Percentiles rank a stretch among this genome's conserved stretches.
Evolutionary conservation across 2,329 filamentous ascomycete genomes (phyloP).

Genomic region (Pezicula neosporulosa): DNA sequence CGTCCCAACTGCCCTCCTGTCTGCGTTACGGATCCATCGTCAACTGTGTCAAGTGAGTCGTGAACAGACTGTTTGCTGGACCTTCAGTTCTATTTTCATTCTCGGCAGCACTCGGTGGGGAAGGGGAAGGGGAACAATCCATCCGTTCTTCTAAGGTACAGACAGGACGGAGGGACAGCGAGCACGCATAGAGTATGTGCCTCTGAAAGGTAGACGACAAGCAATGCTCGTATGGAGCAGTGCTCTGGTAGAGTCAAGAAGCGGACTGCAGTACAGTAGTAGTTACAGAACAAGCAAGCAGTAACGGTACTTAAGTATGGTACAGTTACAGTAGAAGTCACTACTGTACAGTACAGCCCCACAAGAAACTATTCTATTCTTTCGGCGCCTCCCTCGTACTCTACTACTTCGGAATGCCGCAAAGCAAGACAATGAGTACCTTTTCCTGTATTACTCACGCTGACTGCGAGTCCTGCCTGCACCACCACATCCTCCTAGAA

Average conservation of each 20-base stretch:
- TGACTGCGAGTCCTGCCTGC: no score
- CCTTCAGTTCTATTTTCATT: background rate
- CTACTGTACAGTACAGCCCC: no score
- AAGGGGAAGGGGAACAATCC: no score
- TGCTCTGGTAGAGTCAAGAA: no score
- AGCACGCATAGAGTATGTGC: no score
- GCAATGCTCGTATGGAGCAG: no score
- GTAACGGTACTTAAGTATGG: background rate
- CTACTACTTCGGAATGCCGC: background rate
- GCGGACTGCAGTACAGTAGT: background rate
- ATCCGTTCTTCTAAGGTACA: no score
- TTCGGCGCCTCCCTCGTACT: background rate
- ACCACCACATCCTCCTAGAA: background rate
- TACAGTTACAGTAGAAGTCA: no score
- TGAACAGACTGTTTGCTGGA: conserved; percentile 10
- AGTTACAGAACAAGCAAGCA: background rate
- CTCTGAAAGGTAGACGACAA: no score
- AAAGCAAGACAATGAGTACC: background rate
- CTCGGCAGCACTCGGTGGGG: background rate
- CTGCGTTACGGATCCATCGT: conserved; percentile 10
- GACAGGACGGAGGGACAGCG: no score
- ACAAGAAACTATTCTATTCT: no score
- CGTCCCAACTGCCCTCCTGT: conserved; percentile 16
- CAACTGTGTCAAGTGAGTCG: conserved; percentile 11
- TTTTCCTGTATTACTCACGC: no score